phyloP scores from a whole-genome alignment of 495 filamentous ascomycete species.

The Aspergillus avenaceus region DNA sequence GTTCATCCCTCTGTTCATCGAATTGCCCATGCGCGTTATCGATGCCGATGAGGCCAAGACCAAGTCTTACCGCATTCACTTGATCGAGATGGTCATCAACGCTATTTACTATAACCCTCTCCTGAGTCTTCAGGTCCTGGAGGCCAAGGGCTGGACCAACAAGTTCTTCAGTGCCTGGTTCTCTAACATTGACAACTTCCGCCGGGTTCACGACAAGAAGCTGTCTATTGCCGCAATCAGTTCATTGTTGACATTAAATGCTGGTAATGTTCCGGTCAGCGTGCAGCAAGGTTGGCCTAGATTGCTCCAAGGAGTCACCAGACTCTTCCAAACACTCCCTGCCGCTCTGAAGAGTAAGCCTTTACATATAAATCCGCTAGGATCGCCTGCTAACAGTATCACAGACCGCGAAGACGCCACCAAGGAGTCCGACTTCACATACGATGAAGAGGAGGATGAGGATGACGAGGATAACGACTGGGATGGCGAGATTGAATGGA shows the following conservation, averaged over 20 bases:
- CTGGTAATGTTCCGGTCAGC: constrained; percentile 75
- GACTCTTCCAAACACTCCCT: constrained; percentile 87
- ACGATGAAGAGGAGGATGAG: constrained; percentile 71
- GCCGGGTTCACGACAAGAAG: constrained; percentile 96
- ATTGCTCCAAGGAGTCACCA: constrained; percentile 82
- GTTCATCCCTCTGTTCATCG: constrained; percentile 80
- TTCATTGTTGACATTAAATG: constrained; percentile 69
- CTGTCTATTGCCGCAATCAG: constrained; percentile 91
- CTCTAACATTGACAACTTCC: constrained; percentile 89
- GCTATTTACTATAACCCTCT: constrained; percentile 93
- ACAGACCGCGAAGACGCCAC: constrained; percentile 86
- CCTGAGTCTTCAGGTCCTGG: constrained; percentile 77
- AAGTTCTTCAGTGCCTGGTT: constrained; percentile 99
- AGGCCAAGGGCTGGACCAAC: constrained; percentile 94
- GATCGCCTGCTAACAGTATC: constrained; percentile 15
- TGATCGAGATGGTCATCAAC: constrained; percentile 99
- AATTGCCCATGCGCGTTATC: constrained; percentile 81
- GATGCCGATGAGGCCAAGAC: constrained; percentile 63
- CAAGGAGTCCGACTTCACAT: constrained; percentile 77
- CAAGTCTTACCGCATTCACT: constrained; percentile 88
- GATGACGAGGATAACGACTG: constrained; percentile 68
- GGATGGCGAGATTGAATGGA: constrained; percentile 65
- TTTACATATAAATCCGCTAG: neutral
- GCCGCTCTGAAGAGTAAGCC: constrained; percentile 73
- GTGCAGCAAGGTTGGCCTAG: constrained; percentile 97